A percentile compares a stretch with the other conserved stretches of the same genome.
Evolutionary conservation across 2,329 filamentous ascomycete species (phyloP).

Genomic region (Fusarium robinianum): DNA sequence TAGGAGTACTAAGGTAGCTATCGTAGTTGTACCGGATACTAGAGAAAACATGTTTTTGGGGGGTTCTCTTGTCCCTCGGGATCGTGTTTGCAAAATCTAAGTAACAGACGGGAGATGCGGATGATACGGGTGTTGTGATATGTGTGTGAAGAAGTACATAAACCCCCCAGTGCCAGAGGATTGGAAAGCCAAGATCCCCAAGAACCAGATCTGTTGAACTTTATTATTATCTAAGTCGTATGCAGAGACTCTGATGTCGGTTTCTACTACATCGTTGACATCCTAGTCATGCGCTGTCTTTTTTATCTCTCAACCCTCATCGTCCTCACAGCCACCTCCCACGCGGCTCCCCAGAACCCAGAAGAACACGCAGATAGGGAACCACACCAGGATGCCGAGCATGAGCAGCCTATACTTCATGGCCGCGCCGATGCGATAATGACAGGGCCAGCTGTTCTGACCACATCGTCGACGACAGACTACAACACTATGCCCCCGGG

Average conservation of each 20-base stretch:
- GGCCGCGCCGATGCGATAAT: background rate
- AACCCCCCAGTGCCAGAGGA: constrained; percentile 11
- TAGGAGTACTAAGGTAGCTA: background rate
- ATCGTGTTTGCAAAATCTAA: constrained; percentile 4
- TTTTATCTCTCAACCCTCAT: background rate
- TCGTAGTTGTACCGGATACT: background rate
- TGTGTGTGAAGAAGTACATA: constrained; percentile 21
- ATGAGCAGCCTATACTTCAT: background rate
- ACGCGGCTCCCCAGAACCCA: constrained; percentile 4
- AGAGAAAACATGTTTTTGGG: background rate
- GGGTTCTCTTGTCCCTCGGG: constrained; percentile 4
- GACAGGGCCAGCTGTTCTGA: background rate
- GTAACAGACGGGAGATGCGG: background rate
- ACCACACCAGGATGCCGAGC: background rate
- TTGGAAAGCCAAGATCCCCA: constrained; percentile 9
- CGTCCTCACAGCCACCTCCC: background rate
- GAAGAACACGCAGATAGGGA: background rate
- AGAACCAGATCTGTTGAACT: too few species aligned
- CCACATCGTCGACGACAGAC: constrained; percentile 16
- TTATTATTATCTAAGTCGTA: too few species aligned
- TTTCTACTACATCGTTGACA: background rate
- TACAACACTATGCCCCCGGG: constrained; percentile 35
- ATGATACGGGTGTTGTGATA: constrained; percentile 6
- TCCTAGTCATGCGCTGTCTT: constrained; percentile 2
- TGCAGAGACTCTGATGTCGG: background rate